A percentile compares a stretch with the other conserved stretches of the same genome.
Evolutionary conservation across 2,329 filamentous ascomycete genomes (phyloP).

Genomic region (Phoma sp.): DNA sequence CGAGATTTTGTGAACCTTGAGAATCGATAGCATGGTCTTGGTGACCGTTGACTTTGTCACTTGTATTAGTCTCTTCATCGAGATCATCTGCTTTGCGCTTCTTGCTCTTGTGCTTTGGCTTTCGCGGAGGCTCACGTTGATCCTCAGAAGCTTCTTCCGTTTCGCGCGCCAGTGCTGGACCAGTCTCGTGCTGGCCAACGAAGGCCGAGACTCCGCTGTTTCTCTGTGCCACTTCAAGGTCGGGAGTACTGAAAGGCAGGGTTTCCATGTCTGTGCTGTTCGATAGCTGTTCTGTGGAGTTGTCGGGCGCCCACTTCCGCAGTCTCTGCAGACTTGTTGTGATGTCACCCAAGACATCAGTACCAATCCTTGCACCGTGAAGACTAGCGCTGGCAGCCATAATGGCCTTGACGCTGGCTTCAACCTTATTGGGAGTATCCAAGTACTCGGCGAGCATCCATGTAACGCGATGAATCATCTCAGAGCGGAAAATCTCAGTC

Average conservation of each 20-base stretch:
- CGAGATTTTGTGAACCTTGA: neutral
- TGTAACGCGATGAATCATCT: slow-evolving; percentile 29
- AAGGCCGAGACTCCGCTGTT: too few relatives aligned
- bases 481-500: slow-evolving; percentile 16
- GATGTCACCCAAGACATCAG: slow-evolving; percentile 1
- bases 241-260: too few relatives aligned
- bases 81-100: neutral
- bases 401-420: slow-evolving; percentile 17
- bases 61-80: neutral
- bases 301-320: too few relatives aligned
- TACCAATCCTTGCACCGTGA: slow-evolving; percentile 12
- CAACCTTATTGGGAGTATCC: slow-evolving; percentile 21
- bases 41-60: neutral
- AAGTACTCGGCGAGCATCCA: slow-evolving; percentile 30
- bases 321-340: too few relatives aligned
- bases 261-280: too few relatives aligned
- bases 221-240: too few relatives aligned
- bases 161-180: neutral
- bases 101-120: neutral
- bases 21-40: neutral
- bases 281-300: too few relatives aligned
- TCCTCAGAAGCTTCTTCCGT: neutral
- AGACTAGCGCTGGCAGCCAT: slow-evolving; percentile 16
- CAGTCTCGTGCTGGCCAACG: neutral
- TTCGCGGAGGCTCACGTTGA: neutral